Conservation (phyloP, 2,329 filamentous ascomycete genomes). For the Nigrospora oryzae region DNA sequence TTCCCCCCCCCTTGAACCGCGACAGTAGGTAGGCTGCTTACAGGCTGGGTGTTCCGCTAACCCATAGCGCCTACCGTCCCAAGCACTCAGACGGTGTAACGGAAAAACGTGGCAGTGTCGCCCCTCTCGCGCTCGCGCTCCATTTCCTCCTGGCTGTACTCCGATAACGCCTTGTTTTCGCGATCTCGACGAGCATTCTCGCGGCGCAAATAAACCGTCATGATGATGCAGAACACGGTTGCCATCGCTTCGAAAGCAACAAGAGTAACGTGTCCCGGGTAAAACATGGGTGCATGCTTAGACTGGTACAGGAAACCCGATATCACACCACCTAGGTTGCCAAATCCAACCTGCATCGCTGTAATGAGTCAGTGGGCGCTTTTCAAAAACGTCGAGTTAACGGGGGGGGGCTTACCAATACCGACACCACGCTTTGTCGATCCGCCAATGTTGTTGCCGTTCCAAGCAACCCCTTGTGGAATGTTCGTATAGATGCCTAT, state of each 20-base stretch:
- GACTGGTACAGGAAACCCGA: conserved; percentile 38
- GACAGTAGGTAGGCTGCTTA: too few relatives aligned
- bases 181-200: conserved; percentile 48
- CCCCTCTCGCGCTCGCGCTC: conserved; percentile 42
- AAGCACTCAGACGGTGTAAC: conserved; percentile 42
- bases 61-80: too few relatives aligned
- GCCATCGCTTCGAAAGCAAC: conserved; percentile 35
- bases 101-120: conserved; percentile 48
- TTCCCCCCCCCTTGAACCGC: too few relatives aligned
- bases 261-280: conserved; percentile 33
- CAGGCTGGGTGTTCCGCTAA: too few relatives aligned
- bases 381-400: too few relatives aligned
- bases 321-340: conserved; percentile 37
- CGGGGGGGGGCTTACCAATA: conserved; percentile 28
- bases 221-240: conserved; percentile 38
- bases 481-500: conserved; percentile 40
- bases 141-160: conserved; percentile 47
- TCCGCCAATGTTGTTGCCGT: conserved; percentile 41
- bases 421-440: conserved; percentile 39
- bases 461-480: conserved; percentile 37
- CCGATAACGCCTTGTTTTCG: conserved; percentile 33
- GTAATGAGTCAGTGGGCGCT: neutral
- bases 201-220: conserved; percentile 47
- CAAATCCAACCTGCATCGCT: conserved; percentile 40
- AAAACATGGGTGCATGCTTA: conserved; percentile 31